Evolutionary conservation across 305 asterid genomes (phyloP).

Genomic region (Nicotiana rustica): DNA sequence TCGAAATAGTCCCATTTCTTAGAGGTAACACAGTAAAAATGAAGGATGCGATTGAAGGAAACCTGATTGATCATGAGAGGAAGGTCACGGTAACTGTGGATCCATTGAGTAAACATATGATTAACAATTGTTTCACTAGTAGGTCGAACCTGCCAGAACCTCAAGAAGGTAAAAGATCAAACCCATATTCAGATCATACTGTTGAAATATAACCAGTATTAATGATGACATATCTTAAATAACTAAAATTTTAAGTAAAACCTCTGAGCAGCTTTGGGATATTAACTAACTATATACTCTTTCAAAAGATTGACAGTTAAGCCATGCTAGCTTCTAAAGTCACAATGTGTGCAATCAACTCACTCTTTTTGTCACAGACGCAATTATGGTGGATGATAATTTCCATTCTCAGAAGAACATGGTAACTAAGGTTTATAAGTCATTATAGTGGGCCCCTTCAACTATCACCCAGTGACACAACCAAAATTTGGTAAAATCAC

Average conservation of each 20-base stretch:
- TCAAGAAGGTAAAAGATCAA: slow-evolving; percentile 74
- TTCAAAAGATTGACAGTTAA: background rate
- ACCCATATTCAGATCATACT: slow-evolving; percentile 56
- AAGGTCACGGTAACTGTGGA: slow-evolving; percentile 97
- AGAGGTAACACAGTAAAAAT: slow-evolving; percentile 27
- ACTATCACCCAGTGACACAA: background rate
- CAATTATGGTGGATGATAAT: background rate
- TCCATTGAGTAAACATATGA: slow-evolving; percentile 99
- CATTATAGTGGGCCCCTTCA: background rate
- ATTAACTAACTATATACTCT: background rate
- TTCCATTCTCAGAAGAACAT: background rate
- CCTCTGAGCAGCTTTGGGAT: background rate
- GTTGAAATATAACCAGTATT: slow-evolving; percentile 39
- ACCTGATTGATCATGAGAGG: slow-evolving; percentile 99
- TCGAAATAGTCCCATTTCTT: slow-evolving; percentile 1
- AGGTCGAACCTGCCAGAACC: slow-evolving; percentile 99
- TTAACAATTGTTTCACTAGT: slow-evolving; percentile 99
- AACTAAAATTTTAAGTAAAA: background rate
- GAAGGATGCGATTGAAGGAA: slow-evolving; percentile 33
- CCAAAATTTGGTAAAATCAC: background rate
- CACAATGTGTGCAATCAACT: background rate
- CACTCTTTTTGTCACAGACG: background rate
- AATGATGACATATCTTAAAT: background rate
- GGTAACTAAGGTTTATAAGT: background rate
- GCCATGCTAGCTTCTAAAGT: background rate